Base-by-base conservation (phyloP, 768 basidiomycete species). In the Xerocomellus dryophilus region DNA sequence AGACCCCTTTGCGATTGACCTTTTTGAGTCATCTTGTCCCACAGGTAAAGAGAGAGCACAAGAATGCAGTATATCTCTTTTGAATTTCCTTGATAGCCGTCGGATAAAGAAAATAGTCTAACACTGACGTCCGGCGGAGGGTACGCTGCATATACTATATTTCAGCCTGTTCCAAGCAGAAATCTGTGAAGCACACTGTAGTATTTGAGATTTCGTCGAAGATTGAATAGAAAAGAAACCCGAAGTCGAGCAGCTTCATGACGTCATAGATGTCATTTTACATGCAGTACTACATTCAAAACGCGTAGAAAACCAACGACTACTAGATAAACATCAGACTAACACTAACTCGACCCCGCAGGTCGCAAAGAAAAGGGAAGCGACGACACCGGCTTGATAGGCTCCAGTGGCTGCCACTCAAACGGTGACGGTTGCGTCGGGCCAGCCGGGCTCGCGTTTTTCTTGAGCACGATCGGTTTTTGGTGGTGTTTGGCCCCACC, bases 391-490 rank as follows among this genome's bases (percentile, higher is more conserved):
- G 66, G 66, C 15, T 21, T 65, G 25, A 61, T 36, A 32, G 64
- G 54, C 27, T 69, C 59, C n/a, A 68, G 57, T 0, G 67, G 63
- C 21, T 58, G 34, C 66, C 66, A 68, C 18, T 57, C 61, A 49
- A 68, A 68, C 10, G 38, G 17, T 14, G 57, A 54, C 5, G 51
- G 20, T 15, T 46, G 60, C 9, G 54, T 45, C 43, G 35, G 3
- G 11, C 31, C 29, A 20, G 8, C 12, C n/a, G 62, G 48, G 20
- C 56, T 59, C 17, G 25, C 20, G 25, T 1, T 58, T 34, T 70
- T 73, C 61, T 68, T 71, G 43, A 74, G 42, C 14, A 56, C 40
- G 32, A 72, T 67, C 2, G 76, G 65, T 47, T 68, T 73, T 56
- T 63, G 62, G 49, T 77, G 76, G 36, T 71, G 66, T 34, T 73